Evolutionary conservation across 2,329 filamentous ascomycete species (phyloP).

Genomic region (Aspergillus thermomutatus): DNA sequence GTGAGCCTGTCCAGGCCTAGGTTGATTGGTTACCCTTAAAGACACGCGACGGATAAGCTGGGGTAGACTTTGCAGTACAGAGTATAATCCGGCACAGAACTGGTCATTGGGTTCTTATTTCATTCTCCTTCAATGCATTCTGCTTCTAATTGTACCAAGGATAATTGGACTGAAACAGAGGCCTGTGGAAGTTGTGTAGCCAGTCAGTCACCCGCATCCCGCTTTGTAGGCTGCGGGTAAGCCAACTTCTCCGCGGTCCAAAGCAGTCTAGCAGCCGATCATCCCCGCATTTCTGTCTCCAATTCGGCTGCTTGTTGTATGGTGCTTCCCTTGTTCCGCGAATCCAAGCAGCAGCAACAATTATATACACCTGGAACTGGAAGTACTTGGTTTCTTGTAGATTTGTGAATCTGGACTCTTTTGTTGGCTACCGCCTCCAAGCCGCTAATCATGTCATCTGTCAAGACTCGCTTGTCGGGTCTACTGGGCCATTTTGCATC

Average conservation of each 20-base stretch:
- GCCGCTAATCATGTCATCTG: constrained; percentile 22
- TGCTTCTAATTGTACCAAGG: not conserved
- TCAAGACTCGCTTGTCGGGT: constrained; percentile 26
- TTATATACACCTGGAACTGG: not conserved
- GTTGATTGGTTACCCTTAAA: not conserved
- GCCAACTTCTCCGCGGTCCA: constrained; percentile 8
- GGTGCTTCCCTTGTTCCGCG: not conserved
- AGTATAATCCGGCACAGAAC: too few relatives aligned
- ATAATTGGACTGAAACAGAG: not conserved
- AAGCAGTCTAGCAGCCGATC: constrained; percentile 1
- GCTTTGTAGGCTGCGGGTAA: not conserved
- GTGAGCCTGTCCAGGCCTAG: not conserved
- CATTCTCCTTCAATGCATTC: not conserved
- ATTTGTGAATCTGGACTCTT: not conserved
- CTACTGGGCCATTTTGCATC: constrained; percentile 28
- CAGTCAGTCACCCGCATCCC: not conserved
- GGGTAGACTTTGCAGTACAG: not conserved
- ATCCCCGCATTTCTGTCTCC: constrained; percentile 10
- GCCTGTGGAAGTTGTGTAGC: not conserved
- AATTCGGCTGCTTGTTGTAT: not conserved
- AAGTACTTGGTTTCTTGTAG: not conserved
- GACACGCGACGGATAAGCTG: not conserved
- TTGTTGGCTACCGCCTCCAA: not conserved
- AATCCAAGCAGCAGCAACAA: not conserved
- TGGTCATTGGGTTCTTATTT: not conserved